phyloP scores from a whole-genome alignment of 2,329 filamentous ascomycete species.

The Neophaeococcomyces aloes region DNA sequence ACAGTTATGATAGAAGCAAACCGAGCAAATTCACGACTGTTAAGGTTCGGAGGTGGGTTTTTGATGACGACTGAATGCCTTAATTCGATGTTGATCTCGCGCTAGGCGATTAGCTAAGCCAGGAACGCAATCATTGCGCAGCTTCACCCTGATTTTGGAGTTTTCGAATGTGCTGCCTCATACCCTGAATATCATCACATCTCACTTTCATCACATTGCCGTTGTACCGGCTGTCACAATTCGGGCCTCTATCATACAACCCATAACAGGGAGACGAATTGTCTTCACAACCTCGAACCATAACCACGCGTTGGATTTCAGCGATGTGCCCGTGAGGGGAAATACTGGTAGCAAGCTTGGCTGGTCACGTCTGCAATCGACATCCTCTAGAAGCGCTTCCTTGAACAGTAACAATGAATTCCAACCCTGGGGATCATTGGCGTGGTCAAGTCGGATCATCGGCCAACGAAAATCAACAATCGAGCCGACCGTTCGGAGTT shows the following conservation, averaged over 20 bases:
- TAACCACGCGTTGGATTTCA: not conserved
- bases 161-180: not conserved
- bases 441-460: slow-evolving; percentile 34
- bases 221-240: too few species aligned
- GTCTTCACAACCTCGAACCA: not conserved
- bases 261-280: too few species aligned
- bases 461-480: slow-evolving; percentile 15
- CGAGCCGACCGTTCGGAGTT: slow-evolving; percentile 30
- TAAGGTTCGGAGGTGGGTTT: too few species aligned
- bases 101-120: too few species aligned
- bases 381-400: too few species aligned
- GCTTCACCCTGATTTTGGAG: not conserved
- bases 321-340: slow-evolving; percentile 6
- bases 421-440: slow-evolving; percentile 22
- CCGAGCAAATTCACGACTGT: too few species aligned
- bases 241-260: too few species aligned
- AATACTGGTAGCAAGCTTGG: too few species aligned
- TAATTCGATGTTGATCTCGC: too few species aligned
- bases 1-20: too few species aligned
- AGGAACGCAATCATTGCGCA: too few species aligned
- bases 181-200: not conserved
- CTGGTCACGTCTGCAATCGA: not conserved
- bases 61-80: too few species aligned
- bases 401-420: slow-evolving; percentile 14
- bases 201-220: not conserved